phyloP scores from a whole-genome alignment of 2,329 filamentous ascomycete species.

The Trichoderma sp. region DNA sequence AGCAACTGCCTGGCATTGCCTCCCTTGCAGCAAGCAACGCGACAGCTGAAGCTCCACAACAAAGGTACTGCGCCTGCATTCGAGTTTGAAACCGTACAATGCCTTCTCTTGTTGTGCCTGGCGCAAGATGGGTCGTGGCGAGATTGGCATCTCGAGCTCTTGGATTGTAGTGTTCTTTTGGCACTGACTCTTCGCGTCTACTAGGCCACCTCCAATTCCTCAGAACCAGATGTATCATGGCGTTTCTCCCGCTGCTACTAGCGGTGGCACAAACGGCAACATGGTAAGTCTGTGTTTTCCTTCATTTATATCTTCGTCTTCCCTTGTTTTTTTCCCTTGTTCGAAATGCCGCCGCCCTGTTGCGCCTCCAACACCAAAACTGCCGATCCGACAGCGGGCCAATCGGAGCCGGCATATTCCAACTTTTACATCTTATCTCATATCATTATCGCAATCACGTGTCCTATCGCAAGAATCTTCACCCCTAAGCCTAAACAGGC shows the following conservation, averaged over 20 bases:
- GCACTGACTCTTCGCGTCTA: background rate
- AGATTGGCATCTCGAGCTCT: background rate
- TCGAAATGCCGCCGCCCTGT: background rate
- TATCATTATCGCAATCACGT: slow-evolving; percentile 19
- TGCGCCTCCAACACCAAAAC: slow-evolving; percentile 8
- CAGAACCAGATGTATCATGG: slow-evolving; percentile 18
- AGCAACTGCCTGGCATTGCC: slow-evolving; percentile 47
- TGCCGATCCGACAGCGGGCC: slow-evolving; percentile 11
- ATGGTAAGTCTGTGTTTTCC: slow-evolving; percentile 36
- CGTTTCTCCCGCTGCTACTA: slow-evolving; percentile 40
- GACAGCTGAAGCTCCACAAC: slow-evolving; percentile 41
- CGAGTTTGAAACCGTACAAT: background rate
- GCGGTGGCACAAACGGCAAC: slow-evolving; percentile 38
- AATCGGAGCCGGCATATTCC: slow-evolving; percentile 16
- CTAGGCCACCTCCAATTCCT: slow-evolving; percentile 14
- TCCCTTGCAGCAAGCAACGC: slow-evolving; percentile 43
- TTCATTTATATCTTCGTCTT: background rate
- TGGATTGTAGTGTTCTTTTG: background rate
- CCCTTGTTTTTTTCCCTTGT: background rate
- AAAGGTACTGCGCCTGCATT: slow-evolving; percentile 23
- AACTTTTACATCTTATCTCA: slow-evolving; percentile 22
- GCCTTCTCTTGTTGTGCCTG: background rate
- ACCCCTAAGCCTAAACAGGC: slow-evolving; percentile 24
- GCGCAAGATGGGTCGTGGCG: background rate
- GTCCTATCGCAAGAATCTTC: slow-evolving; percentile 21